Conservation (phyloP, 225 moss, liverwort and hornwort species). For the Antitrichia curtipendula region DNA sequence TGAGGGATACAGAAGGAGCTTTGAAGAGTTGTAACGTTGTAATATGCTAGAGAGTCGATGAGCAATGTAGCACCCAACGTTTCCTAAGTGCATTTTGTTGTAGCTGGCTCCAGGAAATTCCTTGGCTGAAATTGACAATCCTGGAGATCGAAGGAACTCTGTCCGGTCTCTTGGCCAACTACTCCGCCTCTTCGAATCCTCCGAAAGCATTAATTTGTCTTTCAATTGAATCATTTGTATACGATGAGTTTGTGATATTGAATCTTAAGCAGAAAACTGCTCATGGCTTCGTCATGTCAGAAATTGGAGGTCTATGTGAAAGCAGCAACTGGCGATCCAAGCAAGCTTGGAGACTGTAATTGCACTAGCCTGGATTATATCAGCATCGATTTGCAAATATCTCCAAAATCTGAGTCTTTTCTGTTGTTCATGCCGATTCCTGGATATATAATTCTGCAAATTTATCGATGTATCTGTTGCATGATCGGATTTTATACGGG, state of each 20-base stretch:
- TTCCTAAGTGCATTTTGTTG: neutral
- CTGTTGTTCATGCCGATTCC: neutral
- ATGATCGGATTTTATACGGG: neutral
- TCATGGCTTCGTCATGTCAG: slow-evolving; percentile 29
- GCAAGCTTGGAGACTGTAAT: slow-evolving; percentile 30
- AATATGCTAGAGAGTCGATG: neutral
- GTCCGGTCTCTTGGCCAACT: neutral
- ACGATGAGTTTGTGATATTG: neutral
- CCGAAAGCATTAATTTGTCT: neutral
- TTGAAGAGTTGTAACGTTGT: neutral
- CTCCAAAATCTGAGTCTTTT: neutral
- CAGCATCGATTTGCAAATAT: neutral
- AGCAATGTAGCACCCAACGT: neutral
- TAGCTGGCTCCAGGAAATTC: neutral
- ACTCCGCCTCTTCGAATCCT: neutral
- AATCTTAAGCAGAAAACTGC: neutral
- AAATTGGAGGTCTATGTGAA: slow-evolving; percentile 24
- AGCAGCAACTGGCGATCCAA: slow-evolving; percentile 14
- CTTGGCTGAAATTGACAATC: neutral
- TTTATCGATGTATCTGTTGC: neutral
- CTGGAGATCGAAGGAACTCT: neutral
- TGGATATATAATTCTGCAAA: neutral
- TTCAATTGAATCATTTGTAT: neutral
- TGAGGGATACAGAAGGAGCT: neutral
- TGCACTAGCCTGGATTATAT: neutral